Percentiles rank a stretch among this genome's conserved stretches.
These are phyloP conservation scores for Lyophyllum semitale DNA, from an alignment of 768 basidiomycete genomes.

Conservation along the genomic window DNA sequence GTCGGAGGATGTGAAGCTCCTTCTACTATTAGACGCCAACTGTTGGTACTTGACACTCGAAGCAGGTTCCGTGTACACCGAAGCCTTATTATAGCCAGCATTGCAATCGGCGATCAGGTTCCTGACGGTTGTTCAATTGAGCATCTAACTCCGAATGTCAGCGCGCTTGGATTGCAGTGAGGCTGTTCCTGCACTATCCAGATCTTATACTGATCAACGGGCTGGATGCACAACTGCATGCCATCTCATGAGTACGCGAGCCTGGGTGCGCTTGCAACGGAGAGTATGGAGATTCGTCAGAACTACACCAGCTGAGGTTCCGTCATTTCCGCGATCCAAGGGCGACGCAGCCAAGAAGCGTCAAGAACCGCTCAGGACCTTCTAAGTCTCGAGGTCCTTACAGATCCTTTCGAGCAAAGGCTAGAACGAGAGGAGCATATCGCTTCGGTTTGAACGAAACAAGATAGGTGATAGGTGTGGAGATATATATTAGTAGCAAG, in stretches of 20 bases:
- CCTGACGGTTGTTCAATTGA: background rate
- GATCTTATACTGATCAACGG: background rate
- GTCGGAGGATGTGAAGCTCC: conserved; percentile 18
- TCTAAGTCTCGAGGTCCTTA: background rate
- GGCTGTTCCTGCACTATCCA: background rate
- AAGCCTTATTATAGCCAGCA: background rate
- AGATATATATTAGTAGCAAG: conserved; percentile 13
- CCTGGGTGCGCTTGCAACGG: background rate
- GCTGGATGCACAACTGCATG: background rate
- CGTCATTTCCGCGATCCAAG: background rate
- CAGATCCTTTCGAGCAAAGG: background rate
- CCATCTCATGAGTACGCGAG: background rate
- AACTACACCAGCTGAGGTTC: background rate
- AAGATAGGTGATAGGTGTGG: background rate
- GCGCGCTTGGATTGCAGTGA: background rate
- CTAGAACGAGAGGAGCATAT: background rate
- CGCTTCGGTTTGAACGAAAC: background rate
- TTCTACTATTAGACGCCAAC: background rate
- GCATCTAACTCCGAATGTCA: background rate
- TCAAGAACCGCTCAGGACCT: background rate
- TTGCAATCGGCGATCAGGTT: conserved; percentile 3
- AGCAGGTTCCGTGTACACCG: background rate
- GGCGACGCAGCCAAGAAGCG: background rate
- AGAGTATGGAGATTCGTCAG: background rate
- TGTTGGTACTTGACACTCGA: conserved; percentile 5